Evolutionary conservation across 176 grass and related monocot species (phyloP).

Genomic region (Elaeis guineensis): DNA sequence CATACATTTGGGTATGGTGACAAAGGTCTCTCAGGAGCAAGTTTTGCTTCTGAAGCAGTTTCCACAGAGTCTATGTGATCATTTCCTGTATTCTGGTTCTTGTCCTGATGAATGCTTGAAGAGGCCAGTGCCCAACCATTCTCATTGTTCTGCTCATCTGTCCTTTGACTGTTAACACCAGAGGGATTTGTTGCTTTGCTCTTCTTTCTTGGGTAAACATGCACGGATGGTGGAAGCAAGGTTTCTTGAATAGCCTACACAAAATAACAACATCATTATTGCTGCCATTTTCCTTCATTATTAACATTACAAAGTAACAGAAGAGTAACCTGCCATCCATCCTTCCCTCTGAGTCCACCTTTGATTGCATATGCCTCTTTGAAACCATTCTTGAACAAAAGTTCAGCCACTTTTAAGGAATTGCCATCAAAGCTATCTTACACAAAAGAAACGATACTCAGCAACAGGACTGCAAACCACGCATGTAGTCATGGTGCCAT

Average conservation of each 20-base stretch:
- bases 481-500: no score
- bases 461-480: background rate
- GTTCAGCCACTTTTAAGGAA: slow-evolving; percentile 79
- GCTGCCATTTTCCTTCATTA: background rate
- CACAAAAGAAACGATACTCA: slow-evolving; percentile 39
- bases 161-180: slow-evolving; percentile 25
- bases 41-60: slow-evolving; percentile 21
- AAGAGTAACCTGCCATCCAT: slow-evolving; percentile 77
- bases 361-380: slow-evolving; percentile 86
- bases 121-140: slow-evolving; percentile 26
- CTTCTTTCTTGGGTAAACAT: slow-evolving; percentile 56
- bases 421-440: slow-evolving; percentile 96
- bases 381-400: slow-evolving; percentile 81
- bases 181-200: slow-evolving; percentile 7
- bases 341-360: slow-evolving; percentile 74
- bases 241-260: slow-evolving; percentile 72
- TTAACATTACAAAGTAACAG: background rate
- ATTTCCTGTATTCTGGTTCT: slow-evolving; percentile 12
- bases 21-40: slow-evolving; percentile 22
- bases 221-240: slow-evolving; percentile 64
- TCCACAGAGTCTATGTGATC: slow-evolving; percentile 12
- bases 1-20: slow-evolving; percentile 67
- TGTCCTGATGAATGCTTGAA: slow-evolving; percentile 13
- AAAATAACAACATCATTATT: background rate
- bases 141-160: slow-evolving; percentile 18